These are phyloP conservation scores for Fusarium sp. DNA, from an alignment of 2,329 filamentous ascomycete genomes.

Conservation along the genomic window DNA sequence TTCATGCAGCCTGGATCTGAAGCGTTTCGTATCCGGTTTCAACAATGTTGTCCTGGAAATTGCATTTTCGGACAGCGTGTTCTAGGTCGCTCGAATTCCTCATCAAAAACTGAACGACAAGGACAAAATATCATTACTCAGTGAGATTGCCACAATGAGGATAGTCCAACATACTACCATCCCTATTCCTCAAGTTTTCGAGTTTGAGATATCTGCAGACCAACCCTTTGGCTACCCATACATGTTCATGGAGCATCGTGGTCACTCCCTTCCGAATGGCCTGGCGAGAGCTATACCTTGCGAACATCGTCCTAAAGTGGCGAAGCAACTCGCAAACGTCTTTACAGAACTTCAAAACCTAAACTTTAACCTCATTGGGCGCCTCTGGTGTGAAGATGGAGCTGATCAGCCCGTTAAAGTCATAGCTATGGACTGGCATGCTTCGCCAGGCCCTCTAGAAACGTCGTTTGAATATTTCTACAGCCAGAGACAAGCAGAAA, in stretches of 20 bases:
- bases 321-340: background rate
- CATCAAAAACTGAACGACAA: background rate
- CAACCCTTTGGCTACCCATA: background rate
- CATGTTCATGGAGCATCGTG: background rate
- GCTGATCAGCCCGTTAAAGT: background rate
- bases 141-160: background rate
- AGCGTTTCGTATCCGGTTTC: background rate
- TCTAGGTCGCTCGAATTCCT: background rate
- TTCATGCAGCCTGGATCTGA: background rate
- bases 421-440: background rate
- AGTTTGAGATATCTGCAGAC: background rate
- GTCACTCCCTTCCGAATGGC: background rate
- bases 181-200: background rate
- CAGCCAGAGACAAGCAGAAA: background rate
- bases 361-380: background rate
- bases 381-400: background rate
- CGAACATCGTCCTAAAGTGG: background rate
- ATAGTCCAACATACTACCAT: background rate
- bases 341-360: background rate
- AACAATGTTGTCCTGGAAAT: background rate
- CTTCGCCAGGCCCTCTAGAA: fast-evolving
- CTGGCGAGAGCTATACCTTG: background rate
- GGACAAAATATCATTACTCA: background rate
- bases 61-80: background rate
- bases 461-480: background rate